Conservation (phyloP, 805 yeast genomes). For the Lipomyces sp. region DNA sequence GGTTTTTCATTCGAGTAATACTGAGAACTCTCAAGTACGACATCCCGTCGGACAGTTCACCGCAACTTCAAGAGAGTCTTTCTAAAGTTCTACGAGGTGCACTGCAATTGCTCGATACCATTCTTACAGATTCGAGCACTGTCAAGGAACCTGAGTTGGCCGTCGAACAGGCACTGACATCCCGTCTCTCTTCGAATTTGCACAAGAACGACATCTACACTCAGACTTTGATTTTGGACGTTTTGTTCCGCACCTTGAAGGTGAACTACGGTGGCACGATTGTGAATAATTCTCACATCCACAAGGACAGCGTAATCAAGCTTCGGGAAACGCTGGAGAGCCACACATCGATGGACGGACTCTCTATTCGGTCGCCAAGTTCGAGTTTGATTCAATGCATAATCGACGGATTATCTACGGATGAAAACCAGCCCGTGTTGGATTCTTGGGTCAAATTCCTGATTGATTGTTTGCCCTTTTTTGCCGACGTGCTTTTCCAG, state of each 20-base stretch:
- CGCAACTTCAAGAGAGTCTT: conserved; percentile 23
- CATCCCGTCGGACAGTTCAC: conserved; percentile 26
- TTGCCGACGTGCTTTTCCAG: conserved; percentile 53
- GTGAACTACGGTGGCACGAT: conserved; percentile 23
- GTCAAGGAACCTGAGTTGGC: conserved; percentile 19
- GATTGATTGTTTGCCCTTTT: conserved; percentile 50
- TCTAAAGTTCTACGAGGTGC: conserved; percentile 28
- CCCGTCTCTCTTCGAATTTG: conserved; percentile 20
- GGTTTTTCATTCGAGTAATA: conserved; percentile 27
- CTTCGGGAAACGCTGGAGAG: conserved; percentile 25
- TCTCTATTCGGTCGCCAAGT: conserved; percentile 15
- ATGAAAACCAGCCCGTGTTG: conserved; percentile 45
- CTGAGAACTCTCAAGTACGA: conserved; percentile 27
- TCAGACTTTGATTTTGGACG: conserved; percentile 25
- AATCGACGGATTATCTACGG: conserved; percentile 47
- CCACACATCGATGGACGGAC: conserved; percentile 4
- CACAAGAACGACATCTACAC: conserved; percentile 28
- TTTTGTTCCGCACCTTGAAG: conserved; percentile 24
- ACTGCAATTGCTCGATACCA: conserved; percentile 25
- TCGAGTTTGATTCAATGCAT: conserved; percentile 42
- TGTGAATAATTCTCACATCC: conserved; percentile 18
- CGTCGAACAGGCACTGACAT: conserved; percentile 26
- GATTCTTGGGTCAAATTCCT: conserved; percentile 52
- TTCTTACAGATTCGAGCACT: conserved; percentile 19
- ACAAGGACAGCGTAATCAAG: conserved; percentile 24